phyloP scores from a whole-genome alignment of 441 rosid species.

The Capsella rubella region DNA sequence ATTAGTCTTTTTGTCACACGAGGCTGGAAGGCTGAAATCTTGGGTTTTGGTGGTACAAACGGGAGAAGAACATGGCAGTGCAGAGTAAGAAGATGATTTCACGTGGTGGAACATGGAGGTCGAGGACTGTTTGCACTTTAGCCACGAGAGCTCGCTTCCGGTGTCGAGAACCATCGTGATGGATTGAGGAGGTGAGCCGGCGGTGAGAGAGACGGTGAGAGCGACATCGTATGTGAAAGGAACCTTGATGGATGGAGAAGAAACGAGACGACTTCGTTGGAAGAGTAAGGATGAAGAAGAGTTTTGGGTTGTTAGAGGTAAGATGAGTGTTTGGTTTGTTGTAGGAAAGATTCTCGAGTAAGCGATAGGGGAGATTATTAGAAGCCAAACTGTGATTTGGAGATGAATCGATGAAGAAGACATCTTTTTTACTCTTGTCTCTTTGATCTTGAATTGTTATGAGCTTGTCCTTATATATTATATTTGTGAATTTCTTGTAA shows the following conservation, averaged over 20 bases:
- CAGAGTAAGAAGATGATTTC: slow-evolving; percentile 50
- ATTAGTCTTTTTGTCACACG: slow-evolving; percentile 49
- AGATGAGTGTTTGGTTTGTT: slow-evolving; percentile 47
- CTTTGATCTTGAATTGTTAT: neutral
- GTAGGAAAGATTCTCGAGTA: slow-evolving; percentile 38
- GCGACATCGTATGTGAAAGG: slow-evolving; percentile 67
- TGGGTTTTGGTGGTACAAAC: slow-evolving; percentile 51
- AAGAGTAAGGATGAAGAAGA: slow-evolving; percentile 23
- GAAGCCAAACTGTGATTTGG: slow-evolving; percentile 41
- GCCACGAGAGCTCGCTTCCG: slow-evolving; percentile 76
- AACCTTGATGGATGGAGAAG: slow-evolving; percentile 49
- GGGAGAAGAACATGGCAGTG: slow-evolving; percentile 57
- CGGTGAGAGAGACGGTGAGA: slow-evolving; percentile 62
- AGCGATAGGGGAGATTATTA: slow-evolving; percentile 37
- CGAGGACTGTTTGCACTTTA: slow-evolving; percentile 48
- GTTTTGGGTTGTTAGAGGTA: slow-evolving; percentile 56
- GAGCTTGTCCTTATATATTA: neutral
- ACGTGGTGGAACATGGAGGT: slow-evolving; percentile 49
- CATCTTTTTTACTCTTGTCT: slow-evolving; percentile 13
- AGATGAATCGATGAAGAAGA: slow-evolving; percentile 32
- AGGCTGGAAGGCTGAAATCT: slow-evolving; percentile 51
- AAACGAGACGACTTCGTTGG: slow-evolving; percentile 17
- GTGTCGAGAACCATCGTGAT: slow-evolving; percentile 68
- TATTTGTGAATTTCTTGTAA: neutral
- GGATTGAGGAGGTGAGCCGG: slow-evolving; percentile 63